Evolutionary conservation across 306 rosid genomes (phyloP).

Genomic region (Hippophae tibetana): DNA sequence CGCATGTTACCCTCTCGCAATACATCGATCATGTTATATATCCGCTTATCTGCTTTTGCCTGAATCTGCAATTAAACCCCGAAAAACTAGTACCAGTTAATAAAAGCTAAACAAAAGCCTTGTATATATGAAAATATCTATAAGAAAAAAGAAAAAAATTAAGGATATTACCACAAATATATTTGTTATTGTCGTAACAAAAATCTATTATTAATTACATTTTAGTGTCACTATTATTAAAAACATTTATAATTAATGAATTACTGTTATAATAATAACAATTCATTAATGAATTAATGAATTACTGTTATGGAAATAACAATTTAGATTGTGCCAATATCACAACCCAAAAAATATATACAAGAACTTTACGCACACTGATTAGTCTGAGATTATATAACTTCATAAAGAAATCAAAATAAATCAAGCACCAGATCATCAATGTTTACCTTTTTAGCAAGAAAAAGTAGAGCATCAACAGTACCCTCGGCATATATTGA

Average conservation of each 20-base stretch:
- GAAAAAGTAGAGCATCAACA: slow-evolving; percentile 72
- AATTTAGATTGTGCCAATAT: no score
- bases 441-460: slow-evolving; percentile 64
- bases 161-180: no score
- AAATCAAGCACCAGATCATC: slow-evolving; percentile 7
- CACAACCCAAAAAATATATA: not conserved
- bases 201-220: no score
- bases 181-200: no score
- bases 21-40: slow-evolving; percentile 73
- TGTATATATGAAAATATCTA: not conserved
- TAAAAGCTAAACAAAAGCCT: not conserved
- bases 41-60: slow-evolving; percentile 40
- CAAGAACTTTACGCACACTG: not conserved
- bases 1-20: slow-evolving; percentile 75
- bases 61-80: slow-evolving; percentile 38
- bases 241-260: no score
- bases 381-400: not conserved
- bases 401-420: not conserved
- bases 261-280: no score
- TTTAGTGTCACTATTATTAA: no score
- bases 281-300: no score
- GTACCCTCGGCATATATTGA: slow-evolving; percentile 96
- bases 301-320: no score
- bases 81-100: not conserved
- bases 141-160: not conserved